Evolutionary conservation across 1,284 basidiomycete genomes (phyloP), one percentile per base, ranked within the genome.

Genomic region (Stereum hirsutum): DNA sequence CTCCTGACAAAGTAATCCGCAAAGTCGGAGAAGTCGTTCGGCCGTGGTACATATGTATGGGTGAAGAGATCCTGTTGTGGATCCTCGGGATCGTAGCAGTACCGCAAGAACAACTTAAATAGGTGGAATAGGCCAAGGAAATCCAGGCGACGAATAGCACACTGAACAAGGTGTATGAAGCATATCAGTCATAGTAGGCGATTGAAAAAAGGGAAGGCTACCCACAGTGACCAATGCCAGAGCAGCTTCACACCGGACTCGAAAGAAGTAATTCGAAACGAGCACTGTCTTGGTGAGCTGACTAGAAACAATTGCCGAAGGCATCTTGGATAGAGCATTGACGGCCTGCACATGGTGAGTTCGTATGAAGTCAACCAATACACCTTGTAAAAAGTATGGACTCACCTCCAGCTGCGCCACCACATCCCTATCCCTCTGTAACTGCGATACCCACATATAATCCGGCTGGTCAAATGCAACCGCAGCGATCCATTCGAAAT

Each of bases 361-460:
- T 48, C 27, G 48, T 45, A 39, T 45, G 24, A 25, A 15, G 21
- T 30, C 12, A 34, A 43, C 38, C 49, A 38, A 35, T 45, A 44
- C 14, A 32, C 27, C 28, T 15, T 27, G 28, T 44, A 35, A 23
- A 20, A 36, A 48, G 37, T 25, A 34, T 25, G 27, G 25, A 63
- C 77, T 55, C 56, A 89, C 93, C 81, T 97, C 92, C 10, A 96
- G 69, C 61, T 98, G 94, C 2, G 96, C 96, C 20, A 97, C 87
- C n/a, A 99, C 95, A 63, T 99, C 96, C 48, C 93, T 73, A 61
- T 99, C 96, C 42, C 94, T 74, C 63, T 97, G 91, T 38, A 99
- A 70, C 61, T 99, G 96, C 43, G 87, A 92, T 39, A 97, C 89
- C 95, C 95, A 99, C 88, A 97, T 98, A 64, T 93, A 97, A 59